phyloP scores from a whole-genome alignment of 1,284 basidiomycete species.

The Apiotrichum mycotoxinovorans region DNA sequence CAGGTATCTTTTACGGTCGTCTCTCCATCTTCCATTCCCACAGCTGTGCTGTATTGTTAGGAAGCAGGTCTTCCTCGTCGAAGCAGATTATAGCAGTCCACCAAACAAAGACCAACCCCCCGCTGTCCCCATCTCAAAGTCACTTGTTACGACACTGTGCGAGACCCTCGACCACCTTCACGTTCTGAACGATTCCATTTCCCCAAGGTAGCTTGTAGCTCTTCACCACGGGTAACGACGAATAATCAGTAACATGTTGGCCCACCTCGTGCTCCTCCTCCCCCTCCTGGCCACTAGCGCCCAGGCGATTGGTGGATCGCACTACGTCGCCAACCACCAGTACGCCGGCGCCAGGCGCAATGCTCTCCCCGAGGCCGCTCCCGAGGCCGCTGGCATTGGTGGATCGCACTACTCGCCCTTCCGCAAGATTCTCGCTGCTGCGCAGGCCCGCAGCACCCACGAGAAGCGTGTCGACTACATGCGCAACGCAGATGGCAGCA shows the following conservation, averaged over 20 bases:
- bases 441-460: no score
- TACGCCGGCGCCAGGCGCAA: constrained; percentile 1
- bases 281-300: constrained; percentile 15
- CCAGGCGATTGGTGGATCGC: constrained; percentile 13
- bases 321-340: constrained; percentile 9
- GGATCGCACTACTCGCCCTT: constrained; percentile 16
- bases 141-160: background rate
- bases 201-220: background rate
- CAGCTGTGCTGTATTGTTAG: background rate
- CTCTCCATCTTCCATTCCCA: background rate
- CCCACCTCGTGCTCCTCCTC: constrained; percentile 12
- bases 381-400: constrained; percentile 5
- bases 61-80: background rate
- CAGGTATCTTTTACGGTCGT: background rate
- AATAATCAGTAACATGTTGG: no score
- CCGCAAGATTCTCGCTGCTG: background rate
- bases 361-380: background rate
- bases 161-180: background rate
- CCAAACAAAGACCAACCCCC: background rate
- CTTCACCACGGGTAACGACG: background rate
- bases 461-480: no score
- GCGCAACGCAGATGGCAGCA: no score
- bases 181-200: background rate
- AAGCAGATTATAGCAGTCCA: background rate
- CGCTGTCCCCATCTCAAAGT: background rate